These are phyloP conservation scores for Hura crepitans DNA, from an alignment of 441 rosid genomes.

Conservation along the genomic window DNA sequence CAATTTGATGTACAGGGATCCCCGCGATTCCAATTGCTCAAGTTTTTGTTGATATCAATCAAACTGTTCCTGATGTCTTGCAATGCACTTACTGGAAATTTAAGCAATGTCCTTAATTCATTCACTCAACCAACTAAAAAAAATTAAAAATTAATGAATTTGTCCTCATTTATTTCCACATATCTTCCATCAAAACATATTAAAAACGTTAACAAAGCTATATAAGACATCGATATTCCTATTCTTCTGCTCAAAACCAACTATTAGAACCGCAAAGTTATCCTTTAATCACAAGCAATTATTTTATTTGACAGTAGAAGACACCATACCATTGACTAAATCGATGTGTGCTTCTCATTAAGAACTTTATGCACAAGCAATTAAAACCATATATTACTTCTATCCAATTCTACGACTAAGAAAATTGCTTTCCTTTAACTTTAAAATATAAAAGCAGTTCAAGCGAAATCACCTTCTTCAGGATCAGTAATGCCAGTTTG, in stretches of 20 bases:
- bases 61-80: slow-evolving; percentile 45
- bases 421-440: not conserved
- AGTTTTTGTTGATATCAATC: slow-evolving; percentile 49
- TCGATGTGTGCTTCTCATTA: not conserved
- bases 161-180: not conserved
- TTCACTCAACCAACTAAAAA: not conserved
- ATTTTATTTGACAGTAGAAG: not conserved
- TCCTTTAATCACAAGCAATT: not conserved
- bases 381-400: not conserved
- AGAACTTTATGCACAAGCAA: not conserved
- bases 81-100: slow-evolving; percentile 64
- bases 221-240: not conserved
- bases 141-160: not conserved
- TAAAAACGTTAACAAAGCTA: not conserved
- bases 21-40: slow-evolving; percentile 72
- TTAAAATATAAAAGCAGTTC: not conserved
- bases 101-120: slow-evolving; percentile 8
- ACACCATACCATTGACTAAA: not conserved
- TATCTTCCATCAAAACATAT: not conserved
- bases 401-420: slow-evolving; percentile 4
- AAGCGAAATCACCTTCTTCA: slow-evolving; percentile 47
- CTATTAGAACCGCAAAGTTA: not conserved
- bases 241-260: not conserved
- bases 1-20: slow-evolving; percentile 85
- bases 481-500: slow-evolving; percentile 51